Base-by-base conservation (phyloP, 176 grass and related monocot genomes). In the Eremochloa ophiuroides region DNA sequence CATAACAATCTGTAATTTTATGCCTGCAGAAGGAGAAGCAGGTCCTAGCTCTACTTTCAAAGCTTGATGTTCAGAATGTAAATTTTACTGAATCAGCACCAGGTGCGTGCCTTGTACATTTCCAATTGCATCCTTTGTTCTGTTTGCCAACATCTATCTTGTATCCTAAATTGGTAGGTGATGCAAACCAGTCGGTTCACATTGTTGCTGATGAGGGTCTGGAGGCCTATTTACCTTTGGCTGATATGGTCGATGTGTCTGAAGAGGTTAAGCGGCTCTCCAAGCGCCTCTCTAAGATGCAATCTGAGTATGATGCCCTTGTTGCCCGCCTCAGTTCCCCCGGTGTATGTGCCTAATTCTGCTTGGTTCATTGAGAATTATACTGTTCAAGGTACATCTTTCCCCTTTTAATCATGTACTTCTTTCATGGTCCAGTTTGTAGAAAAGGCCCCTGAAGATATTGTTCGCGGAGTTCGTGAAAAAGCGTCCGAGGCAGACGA, bases 261-360 rank as follows among this genome's bases (percentile, higher is more conserved):
- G 91, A 88, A 50, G 91, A 97, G 91, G 80, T 97, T 58, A 83
- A 98, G 42, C 84, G 92, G 68, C 82, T 98, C 47, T 85, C 96
- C 7, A 98, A 95, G 67, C 96, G 96, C 10, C 96, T 98, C 17
- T 82, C 88, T 20, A 98, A 98, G 84, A 95, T 98, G 86, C 93
- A 98, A 79, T 82, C 84, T 58, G 96, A 95, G 78, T 98, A 98
- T 85, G 93, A 93, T 41, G 79, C 88, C 82, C 82, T 98, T 28
- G 31, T 93, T 85, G 84, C 93, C 20, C 91, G 93, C 25, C 90
- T 98, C 28, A 95, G 86, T 84, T 88, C 96, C 26, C 78, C 50
- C 10, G 95, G 76, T 73, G 96, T 98, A 93, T 14, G 87, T 55
- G 29, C 13, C 35, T 58, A 42, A 58, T 75, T 77, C 15, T 33